These are phyloP conservation scores for Fusarium sp. DNA, from an alignment of 2,329 filamentous ascomycete species.

Conservation along the genomic window DNA sequence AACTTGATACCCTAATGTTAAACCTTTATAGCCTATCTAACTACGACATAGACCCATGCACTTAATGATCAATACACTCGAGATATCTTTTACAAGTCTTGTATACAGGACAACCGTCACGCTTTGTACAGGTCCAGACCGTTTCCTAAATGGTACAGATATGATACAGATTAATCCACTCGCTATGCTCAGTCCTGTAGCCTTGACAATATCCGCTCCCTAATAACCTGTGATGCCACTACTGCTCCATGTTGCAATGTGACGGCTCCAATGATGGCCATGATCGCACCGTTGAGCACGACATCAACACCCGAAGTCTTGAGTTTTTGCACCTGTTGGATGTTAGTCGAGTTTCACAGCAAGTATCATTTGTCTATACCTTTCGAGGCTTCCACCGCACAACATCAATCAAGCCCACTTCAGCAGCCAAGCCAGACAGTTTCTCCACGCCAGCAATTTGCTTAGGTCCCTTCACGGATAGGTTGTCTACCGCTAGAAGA, in stretches of 20 bases:
- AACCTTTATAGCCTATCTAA: constrained; percentile 2
- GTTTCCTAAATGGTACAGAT: constrained; percentile 45
- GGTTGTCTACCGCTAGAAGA: constrained; percentile 77
- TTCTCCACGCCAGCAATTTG: constrained; percentile 72
- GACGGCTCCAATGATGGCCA: constrained; percentile 88
- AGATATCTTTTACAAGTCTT: constrained; percentile 37
- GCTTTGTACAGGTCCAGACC: constrained; percentile 44
- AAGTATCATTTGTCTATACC: constrained; percentile 60
- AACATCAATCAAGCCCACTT: constrained; percentile 78
- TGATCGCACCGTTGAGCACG: constrained; percentile 81
- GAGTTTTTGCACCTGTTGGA: constrained; percentile 70
- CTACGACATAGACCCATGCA: constrained; percentile 24
- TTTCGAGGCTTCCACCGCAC: constrained; percentile 89
- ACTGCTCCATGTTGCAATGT: constrained; percentile 88
- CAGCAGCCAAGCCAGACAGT: constrained; percentile 73
- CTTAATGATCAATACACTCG: constrained; percentile 23
- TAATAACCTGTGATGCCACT: constrained; percentile 78
- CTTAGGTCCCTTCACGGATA: constrained; percentile 70
- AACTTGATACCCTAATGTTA: constrained; percentile 10
- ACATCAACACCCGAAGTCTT: constrained; percentile 77
- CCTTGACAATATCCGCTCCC: constrained; percentile 75
- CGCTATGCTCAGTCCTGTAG: constrained; percentile 37
- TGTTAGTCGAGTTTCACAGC: not conserved
- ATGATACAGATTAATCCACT: constrained; percentile 45
- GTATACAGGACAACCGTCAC: constrained; percentile 29